phyloP scores from a whole-genome alignment of 2,329 filamentous ascomycete species.

The Paradendryphiella salina region DNA sequence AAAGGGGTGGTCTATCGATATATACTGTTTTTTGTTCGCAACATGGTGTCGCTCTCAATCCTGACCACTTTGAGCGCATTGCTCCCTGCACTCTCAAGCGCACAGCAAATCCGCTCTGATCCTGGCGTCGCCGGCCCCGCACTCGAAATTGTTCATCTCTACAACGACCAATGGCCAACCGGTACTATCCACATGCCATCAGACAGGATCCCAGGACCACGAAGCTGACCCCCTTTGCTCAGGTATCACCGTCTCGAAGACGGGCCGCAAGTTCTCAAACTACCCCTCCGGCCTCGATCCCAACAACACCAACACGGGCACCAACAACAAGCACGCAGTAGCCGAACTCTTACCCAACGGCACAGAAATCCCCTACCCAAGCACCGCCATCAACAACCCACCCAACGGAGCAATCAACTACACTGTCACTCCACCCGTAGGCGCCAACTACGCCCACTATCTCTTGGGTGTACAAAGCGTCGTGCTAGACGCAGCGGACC shows the following conservation, averaged over 20 bases:
- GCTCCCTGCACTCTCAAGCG: slow-evolving; percentile 17
- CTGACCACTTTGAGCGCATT: slow-evolving; percentile 12
- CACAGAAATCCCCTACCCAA: slow-evolving; percentile 52
- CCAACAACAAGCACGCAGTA: slow-evolving; percentile 53
- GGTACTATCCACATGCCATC: slow-evolving; percentile 19
- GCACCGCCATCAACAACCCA: slow-evolving; percentile 52
- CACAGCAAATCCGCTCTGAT: slow-evolving; percentile 37
- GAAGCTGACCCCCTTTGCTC: slow-evolving; percentile 7
- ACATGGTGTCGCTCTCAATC: slow-evolving; percentile 9
- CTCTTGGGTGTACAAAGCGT: slow-evolving; percentile 58
- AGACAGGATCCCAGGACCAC: background rate
- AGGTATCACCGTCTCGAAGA: slow-evolving; percentile 57
- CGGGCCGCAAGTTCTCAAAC: slow-evolving; percentile 57
- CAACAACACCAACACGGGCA: slow-evolving; percentile 51
- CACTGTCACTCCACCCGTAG: slow-evolving; percentile 51
- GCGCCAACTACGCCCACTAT: slow-evolving; percentile 54
- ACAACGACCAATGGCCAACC: slow-evolving; percentile 56
- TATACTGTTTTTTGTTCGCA: background rate
- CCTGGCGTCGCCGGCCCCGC: slow-evolving; percentile 48
- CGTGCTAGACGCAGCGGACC: slow-evolving; percentile 55
- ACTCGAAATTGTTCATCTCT: slow-evolving; percentile 56
- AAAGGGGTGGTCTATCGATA: background rate
- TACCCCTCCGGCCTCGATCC: slow-evolving; percentile 56
- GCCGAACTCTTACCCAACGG: slow-evolving; percentile 52
- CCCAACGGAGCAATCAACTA: slow-evolving; percentile 57